Percentiles rank a stretch among this genome's conserved stretches.
phyloP scores from a whole-genome alignment of 345 rosid genomes.

The Mercurialis annua region DNA sequence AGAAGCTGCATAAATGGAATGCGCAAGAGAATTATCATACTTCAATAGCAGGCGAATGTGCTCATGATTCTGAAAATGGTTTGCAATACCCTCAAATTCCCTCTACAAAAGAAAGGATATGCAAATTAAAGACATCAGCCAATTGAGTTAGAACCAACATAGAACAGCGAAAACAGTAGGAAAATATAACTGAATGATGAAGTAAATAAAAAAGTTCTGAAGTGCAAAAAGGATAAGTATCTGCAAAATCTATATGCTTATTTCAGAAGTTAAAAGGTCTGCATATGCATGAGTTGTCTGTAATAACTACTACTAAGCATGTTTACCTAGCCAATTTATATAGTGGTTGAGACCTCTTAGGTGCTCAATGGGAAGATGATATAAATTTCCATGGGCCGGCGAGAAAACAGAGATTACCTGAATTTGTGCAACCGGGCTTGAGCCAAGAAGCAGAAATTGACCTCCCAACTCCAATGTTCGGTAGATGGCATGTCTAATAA shows the following conservation, averaged over 20 bases:
- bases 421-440: conserved; percentile 90
- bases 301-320: not conserved
- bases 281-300: not conserved
- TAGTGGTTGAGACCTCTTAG: not conserved
- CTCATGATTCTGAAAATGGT: conserved; percentile 62
- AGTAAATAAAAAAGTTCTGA: not conserved
- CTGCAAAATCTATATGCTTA: not conserved
- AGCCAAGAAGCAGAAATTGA: conserved; percentile 92
- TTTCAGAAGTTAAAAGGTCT: not conserved
- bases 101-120: conserved; percentile 40
- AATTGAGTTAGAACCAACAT: not conserved
- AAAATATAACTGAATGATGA: not conserved
- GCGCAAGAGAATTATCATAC: conserved; percentile 89
- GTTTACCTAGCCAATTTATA: not conserved
- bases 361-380: not conserved
- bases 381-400: not conserved
- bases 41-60: conserved; percentile 70
- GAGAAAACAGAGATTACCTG: conserved; percentile 44
- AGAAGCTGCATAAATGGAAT: conserved; percentile 75
- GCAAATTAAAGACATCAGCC: not conserved
- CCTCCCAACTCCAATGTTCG: conserved; percentile 92
- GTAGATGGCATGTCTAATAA: conserved; percentile 91
- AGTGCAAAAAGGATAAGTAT: not conserved
- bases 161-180: not conserved
- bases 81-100: conserved; percentile 85